Evolutionary conservation across 805 yeast species (phyloP).

Genomic region (Suhomyces canberraensis): DNA sequence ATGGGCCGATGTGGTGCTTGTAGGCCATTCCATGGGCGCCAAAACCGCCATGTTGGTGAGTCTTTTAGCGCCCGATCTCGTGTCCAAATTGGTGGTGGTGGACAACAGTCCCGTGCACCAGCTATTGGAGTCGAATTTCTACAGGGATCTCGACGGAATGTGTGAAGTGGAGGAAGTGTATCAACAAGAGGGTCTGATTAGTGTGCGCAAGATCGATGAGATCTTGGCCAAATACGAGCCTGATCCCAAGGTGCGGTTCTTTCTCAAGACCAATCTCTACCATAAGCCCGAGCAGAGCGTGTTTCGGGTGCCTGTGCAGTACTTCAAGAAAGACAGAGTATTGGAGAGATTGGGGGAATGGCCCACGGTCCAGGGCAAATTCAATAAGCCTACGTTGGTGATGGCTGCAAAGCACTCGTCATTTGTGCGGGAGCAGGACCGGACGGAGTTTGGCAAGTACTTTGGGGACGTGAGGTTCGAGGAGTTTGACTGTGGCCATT

Average conservation of each 20-base stretch:
- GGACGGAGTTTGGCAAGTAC: slow-evolving; percentile 19
- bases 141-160: slow-evolving; percentile 37
- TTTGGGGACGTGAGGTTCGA: slow-evolving; percentile 19
- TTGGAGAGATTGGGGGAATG: slow-evolving; percentile 29
- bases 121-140: slow-evolving; percentile 33
- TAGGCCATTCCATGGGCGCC: slow-evolving; percentile 65
- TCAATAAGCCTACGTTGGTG: slow-evolving; percentile 36
- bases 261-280: slow-evolving; percentile 37
- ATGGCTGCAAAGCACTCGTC: slow-evolving; percentile 43
- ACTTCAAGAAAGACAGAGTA: slow-evolving; percentile 20
- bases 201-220: slow-evolving; percentile 15
- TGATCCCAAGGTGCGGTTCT: slow-evolving; percentile 27
- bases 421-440: slow-evolving; percentile 35
- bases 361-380: slow-evolving; percentile 23
- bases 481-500: slow-evolving; percentile 32
- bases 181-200: slow-evolving; percentile 6
- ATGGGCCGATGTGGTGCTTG: slow-evolving; percentile 16
- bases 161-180: slow-evolving; percentile 27
- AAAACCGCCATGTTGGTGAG: slow-evolving; percentile 50
- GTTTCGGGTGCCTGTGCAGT: slow-evolving; percentile 31
- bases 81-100: slow-evolving; percentile 43
- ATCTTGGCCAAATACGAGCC: slow-evolving; percentile 23
- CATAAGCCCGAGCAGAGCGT: slow-evolving; percentile 25
- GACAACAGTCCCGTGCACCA: slow-evolving; percentile 46
- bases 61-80: slow-evolving; percentile 36